Percentiles rank a stretch among this genome's conserved stretches.
Evolutionary conservation across 1,284 basidiomycete genomes (phyloP).

Genomic region (Volvariella volvacea): DNA sequence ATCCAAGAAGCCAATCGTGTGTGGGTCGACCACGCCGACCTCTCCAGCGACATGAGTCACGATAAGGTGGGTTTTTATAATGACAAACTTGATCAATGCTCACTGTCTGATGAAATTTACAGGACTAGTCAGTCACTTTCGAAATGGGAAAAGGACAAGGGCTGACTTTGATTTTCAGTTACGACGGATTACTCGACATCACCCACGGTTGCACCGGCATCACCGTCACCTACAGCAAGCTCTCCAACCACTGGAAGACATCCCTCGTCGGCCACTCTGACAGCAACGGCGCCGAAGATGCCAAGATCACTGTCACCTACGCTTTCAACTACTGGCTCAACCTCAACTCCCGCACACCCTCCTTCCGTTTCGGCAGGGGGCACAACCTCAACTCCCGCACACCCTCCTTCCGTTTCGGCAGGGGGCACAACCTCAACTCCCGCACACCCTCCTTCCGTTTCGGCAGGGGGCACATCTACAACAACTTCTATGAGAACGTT

Average conservation of each 20-base stretch:
- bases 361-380: constrained; percentile 37
- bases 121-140: constrained; percentile 21
- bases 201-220: constrained; percentile 34
- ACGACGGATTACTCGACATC: constrained; percentile 33
- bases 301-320: constrained; percentile 28
- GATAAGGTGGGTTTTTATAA: constrained; percentile 25
- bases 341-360: constrained; percentile 33
- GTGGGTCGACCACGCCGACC: constrained; percentile 41
- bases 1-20: constrained; percentile 37
- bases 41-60: constrained; percentile 36
- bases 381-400: constrained; percentile 35
- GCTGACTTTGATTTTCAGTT: constrained; percentile 20
- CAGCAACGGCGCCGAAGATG: constrained; percentile 29
- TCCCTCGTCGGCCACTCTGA: constrained; percentile 39
- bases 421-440: constrained; percentile 30
- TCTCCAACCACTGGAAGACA: constrained; percentile 36
- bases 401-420: constrained; percentile 33
- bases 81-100: neutral
- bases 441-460: constrained; percentile 36
- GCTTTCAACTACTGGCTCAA: constrained; percentile 32
- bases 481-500: constrained; percentile 37
- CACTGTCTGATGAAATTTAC: neutral
- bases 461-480: constrained; percentile 40
- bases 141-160: too few species aligned
- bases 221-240: constrained; percentile 31